Evolutionary conservation across 176 grass and related monocot species (phyloP), one percentile per base, ranked within the genome.

Genomic region (Leersia perrieri): DNA sequence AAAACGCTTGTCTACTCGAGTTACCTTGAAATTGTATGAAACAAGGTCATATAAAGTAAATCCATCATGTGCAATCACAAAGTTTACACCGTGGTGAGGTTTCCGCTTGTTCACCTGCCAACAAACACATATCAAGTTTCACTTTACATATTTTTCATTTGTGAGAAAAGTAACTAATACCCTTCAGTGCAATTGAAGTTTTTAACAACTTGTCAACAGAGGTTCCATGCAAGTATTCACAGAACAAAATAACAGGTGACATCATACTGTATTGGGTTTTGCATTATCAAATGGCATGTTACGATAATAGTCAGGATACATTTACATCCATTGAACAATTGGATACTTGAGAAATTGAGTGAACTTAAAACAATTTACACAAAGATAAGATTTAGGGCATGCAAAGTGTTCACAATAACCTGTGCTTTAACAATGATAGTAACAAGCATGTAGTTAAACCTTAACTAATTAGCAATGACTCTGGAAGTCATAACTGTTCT

Each of bases 11-110:
- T 83, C 42, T 80, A 66, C 33, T 69, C 70, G 4, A 81, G 67
- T 64, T 94, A 99, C 96, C 96, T 99, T 99, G 42, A 53, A 82
- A 83, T 95, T 95, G 67, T 99, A 99, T 53, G 96, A 93, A 73
- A 99, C 96, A 63, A 99, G 90, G 64, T 99, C 96, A 82, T 81
- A 91, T 81, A 99, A 91, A 33, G 96, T 95, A 89, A 99, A 95
- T 11, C 96, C 96, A 89, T 99, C 96, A 89, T 99, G 96, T 88
- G 92, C 92, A 15, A 99, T 95, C 66, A 99, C 53, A 80, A 95
- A 99, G 38, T 99, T 99, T 58, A 99, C 76, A 82, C 96, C 45
- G 67, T 99, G 96, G 58, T 88, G 68, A 79, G 96, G 96, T 68
- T 90, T 95, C 80, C 92, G 85, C 53, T 91, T 63, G 83, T 95